Evolutionary conservation across 1,284 basidiomycete genomes (phyloP).

Genomic region (Cerioporus squamosus): DNA sequence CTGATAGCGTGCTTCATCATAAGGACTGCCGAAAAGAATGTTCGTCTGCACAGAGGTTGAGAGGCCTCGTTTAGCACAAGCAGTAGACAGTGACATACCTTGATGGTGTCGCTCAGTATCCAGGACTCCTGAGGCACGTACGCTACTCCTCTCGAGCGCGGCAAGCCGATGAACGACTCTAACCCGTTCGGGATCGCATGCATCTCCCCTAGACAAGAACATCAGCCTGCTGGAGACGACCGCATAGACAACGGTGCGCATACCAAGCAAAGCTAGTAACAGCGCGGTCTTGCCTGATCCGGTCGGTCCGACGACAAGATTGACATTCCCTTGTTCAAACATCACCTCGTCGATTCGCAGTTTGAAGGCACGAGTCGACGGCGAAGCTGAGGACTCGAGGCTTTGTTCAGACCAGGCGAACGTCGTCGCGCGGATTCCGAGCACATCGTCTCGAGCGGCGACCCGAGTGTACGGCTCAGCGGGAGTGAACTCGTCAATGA

Average conservation of each 20-base stretch:
- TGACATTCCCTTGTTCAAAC: constrained; percentile 62
- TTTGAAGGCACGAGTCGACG: constrained; percentile 43
- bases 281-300: constrained; percentile 56
- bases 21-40: constrained; percentile 47
- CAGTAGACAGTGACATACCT: constrained; percentile 23
- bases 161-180: constrained; percentile 67
- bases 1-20: constrained; percentile 45
- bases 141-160: constrained; percentile 65
- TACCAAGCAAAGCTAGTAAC: constrained; percentile 55
- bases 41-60: constrained; percentile 35
- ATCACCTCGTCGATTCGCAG: constrained; percentile 55
- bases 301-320: constrained; percentile 69
- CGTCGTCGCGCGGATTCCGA: constrained; percentile 45
- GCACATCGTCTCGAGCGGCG: constrained; percentile 17
- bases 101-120: constrained; percentile 62
- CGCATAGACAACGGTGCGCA: not conserved
- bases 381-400: constrained; percentile 4
- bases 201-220: constrained; percentile 48
- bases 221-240: not conserved
- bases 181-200: constrained; percentile 55
- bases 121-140: constrained; percentile 82
- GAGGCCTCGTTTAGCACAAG: too few species aligned
- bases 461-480: not conserved
- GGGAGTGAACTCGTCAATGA: constrained; percentile 47
- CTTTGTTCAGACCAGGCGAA: constrained; percentile 45